Percentiles rank a stretch among this genome's conserved stretches.
Evolutionary conservation across 306 rosid genomes (phyloP).

Genomic region (Pyrus pyrifolia): DNA sequence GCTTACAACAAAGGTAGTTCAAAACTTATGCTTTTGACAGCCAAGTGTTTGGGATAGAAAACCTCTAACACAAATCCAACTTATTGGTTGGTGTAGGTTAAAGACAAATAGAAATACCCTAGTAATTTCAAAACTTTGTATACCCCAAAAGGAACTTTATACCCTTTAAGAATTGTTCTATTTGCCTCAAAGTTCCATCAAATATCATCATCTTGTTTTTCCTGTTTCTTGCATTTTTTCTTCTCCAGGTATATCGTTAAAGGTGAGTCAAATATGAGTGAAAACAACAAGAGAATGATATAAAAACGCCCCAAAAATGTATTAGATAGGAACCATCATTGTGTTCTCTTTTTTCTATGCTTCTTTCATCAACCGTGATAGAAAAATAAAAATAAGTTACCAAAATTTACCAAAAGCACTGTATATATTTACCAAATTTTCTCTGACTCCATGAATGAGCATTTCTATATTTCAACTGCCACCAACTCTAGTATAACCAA

Average conservation of each 20-base stretch:
- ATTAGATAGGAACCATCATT: background rate
- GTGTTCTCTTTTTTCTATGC: background rate
- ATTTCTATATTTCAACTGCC: background rate
- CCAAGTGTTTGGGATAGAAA: background rate
- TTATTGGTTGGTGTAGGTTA: background rate
- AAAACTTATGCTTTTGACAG: background rate
- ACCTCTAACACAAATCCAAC: background rate
- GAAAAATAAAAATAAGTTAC: background rate
- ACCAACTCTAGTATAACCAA: background rate
- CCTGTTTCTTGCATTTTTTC: background rate
- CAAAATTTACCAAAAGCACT: background rate
- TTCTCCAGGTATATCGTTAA: background rate
- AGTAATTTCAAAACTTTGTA: background rate
- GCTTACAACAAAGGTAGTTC: background rate
- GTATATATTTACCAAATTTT: background rate
- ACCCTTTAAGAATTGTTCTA: background rate
- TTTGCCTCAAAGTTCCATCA: background rate
- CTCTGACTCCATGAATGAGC: background rate
- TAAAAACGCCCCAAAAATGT: background rate
- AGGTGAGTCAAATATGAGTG: background rate
- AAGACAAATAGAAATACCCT: background rate
- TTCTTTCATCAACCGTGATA: background rate
- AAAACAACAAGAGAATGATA: background rate
- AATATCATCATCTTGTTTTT: background rate
- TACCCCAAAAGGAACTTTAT: background rate